phyloP scores from a whole-genome alignment of 805 yeast species.

The Priceomyces carsonii region DNA sequence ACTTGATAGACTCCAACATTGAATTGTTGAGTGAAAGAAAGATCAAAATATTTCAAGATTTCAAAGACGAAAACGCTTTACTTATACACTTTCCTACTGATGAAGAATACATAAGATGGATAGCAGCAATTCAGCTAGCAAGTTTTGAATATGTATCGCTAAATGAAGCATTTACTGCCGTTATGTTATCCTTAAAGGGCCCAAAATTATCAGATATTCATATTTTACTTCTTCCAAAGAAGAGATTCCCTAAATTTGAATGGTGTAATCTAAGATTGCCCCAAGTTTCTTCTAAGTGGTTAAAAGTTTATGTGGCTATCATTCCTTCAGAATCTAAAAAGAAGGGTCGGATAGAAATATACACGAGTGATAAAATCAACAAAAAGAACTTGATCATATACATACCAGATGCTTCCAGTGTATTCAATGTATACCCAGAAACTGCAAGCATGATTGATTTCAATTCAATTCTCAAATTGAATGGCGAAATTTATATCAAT shows the following conservation, averaged over 20 bases:
- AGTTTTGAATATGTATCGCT: conserved; percentile 57
- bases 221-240: conserved; percentile 51
- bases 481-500: conserved; percentile 55
- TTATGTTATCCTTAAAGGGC: conserved; percentile 58
- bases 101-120: conserved; percentile 35
- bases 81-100: conserved; percentile 22
- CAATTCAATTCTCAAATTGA: conserved; percentile 55
- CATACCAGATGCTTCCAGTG: conserved; percentile 43
- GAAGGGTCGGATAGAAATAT: conserved; percentile 55
- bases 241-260: conserved; percentile 50
- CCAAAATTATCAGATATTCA: conserved; percentile 57
- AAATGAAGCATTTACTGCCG: conserved; percentile 67
- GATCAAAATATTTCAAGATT: conserved; percentile 30
- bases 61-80: conserved; percentile 22
- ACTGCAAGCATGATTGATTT: conserved; percentile 56
- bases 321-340: conserved; percentile 47
- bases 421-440: conserved; percentile 62
- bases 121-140: conserved; percentile 52
- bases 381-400: conserved; percentile 56
- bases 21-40: conserved; percentile 17
- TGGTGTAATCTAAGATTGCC: conserved; percentile 67
- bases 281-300: conserved; percentile 58
- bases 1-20: conserved; percentile 45
- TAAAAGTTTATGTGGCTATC: conserved; percentile 52
- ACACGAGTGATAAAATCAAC: conserved; percentile 45